Evolutionary conservation across 306 rosid species (phyloP).

Genomic region (Alnus glutinosa): DNA sequence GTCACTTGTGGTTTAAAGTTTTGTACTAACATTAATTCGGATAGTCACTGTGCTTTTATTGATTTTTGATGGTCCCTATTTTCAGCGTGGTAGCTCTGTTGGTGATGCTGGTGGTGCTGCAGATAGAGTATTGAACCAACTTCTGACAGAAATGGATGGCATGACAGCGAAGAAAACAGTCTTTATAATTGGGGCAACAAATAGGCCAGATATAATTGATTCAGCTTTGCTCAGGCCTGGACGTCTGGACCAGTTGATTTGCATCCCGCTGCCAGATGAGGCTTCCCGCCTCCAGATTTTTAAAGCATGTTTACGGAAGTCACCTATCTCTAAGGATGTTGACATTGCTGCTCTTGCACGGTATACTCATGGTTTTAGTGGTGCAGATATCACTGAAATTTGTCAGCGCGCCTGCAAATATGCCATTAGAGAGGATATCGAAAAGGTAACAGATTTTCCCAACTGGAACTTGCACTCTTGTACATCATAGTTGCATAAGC

Average conservation of each 20-base stretch:
- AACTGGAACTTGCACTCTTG: not conserved
- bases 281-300: conserved; percentile 65
- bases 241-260: conserved; percentile 67
- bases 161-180: conserved; percentile 72
- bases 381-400: conserved; percentile 73
- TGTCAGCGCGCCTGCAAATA: conserved; percentile 77
- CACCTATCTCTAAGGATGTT: conserved; percentile 60
- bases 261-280: conserved; percentile 66
- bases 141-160: conserved; percentile 78
- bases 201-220: conserved; percentile 73
- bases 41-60: not conserved
- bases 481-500: not conserved
- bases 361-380: conserved; percentile 63
- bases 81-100: conserved; percentile 56
- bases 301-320: conserved; percentile 73
- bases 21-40: no score
- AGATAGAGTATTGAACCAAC: conserved; percentile 76
- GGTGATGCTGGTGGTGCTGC: conserved; percentile 80
- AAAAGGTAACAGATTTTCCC: conserved; percentile 44
- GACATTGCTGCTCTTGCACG: conserved; percentile 58
- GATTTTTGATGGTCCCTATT: conserved; percentile 15
- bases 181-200: conserved; percentile 70
- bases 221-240: conserved; percentile 74
- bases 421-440: conserved; percentile 69
- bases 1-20: no score